phyloP scores from a whole-genome alignment of 1,284 basidiomycete genomes.

The Moniliophthora roreri region DNA sequence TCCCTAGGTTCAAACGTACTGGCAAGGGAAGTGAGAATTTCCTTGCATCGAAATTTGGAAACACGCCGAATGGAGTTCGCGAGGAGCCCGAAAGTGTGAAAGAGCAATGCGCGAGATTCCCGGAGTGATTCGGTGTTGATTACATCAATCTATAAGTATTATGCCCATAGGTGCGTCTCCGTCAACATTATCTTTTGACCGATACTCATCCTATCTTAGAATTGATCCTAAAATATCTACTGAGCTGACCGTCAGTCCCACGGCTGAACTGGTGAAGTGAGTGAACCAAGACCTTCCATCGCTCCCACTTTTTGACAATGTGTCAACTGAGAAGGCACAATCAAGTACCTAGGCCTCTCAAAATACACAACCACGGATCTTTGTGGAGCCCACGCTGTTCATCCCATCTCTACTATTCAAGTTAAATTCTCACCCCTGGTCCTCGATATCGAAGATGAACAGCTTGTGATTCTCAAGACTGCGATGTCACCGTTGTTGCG shows the following conservation, averaged over 20 bases:
- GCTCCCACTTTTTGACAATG: not conserved
- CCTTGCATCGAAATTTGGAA: slow-evolving; percentile 52
- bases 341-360: slow-evolving; percentile 51
- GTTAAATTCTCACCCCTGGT: slow-evolving; percentile 55
- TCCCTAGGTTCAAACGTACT: slow-evolving; percentile 41
- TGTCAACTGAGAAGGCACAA: slow-evolving; percentile 44
- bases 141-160: slow-evolving; percentile 17
- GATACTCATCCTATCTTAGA: slow-evolving; percentile 1
- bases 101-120: slow-evolving; percentile 11
- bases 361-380: slow-evolving; percentile 35
- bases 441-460: slow-evolving; percentile 40
- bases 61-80: slow-evolving; percentile 20
- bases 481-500: slow-evolving; percentile 42
- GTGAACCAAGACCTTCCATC: slow-evolving; percentile 6
- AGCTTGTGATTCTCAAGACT: slow-evolving; percentile 35
- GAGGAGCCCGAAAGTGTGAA: slow-evolving; percentile 28
- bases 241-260: slow-evolving; percentile 33
- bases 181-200: too few relatives aligned
- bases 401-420: slow-evolving; percentile 50
- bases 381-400: slow-evolving; percentile 49
- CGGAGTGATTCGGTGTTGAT: slow-evolving; percentile 11
- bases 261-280: slow-evolving; percentile 46
- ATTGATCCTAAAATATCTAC: slow-evolving; percentile 13
- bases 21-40: slow-evolving; percentile 46
- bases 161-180: slow-evolving; percentile 12